Evolutionary conservation across 352 stramenopile species (phyloP).

Genomic region (Pythium dissimile): DNA sequence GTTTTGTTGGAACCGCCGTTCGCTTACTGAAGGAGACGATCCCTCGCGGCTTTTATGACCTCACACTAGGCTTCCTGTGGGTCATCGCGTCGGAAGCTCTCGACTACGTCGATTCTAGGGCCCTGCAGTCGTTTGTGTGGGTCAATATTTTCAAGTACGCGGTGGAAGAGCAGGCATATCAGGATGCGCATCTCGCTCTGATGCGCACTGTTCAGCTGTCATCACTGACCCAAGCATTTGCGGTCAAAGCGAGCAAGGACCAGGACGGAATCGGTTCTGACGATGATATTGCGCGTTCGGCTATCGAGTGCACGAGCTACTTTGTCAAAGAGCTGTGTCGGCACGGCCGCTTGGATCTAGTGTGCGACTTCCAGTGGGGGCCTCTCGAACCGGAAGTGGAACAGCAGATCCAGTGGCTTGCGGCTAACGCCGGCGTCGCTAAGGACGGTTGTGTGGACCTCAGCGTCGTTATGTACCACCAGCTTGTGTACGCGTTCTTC

Average conservation of each 20-base stretch:
- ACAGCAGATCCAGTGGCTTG: conserved; percentile 70
- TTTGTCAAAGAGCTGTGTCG: conserved; percentile 72
- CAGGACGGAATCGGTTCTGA: background rate
- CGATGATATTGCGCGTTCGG: conserved; percentile 28
- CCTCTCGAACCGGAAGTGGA: conserved; percentile 56
- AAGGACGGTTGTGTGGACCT: conserved; percentile 38
- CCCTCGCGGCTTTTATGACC: conserved; percentile 46
- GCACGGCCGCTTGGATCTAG: conserved; percentile 58
- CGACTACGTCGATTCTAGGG: conserved; percentile 27
- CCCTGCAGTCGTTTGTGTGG: conserved; percentile 72
- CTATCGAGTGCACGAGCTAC: conserved; percentile 65
- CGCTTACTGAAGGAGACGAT: conserved; percentile 66
- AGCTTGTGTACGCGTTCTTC: conserved; percentile 74
- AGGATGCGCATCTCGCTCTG: conserved; percentile 67
- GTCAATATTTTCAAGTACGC: conserved; percentile 84
- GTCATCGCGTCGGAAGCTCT: conserved; percentile 56
- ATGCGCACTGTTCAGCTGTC: conserved; percentile 60
- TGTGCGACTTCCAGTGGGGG: conserved; percentile 75
- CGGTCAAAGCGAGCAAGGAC: conserved; percentile 5
- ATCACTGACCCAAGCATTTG: conserved; percentile 17
- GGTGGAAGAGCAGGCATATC: conserved; percentile 55
- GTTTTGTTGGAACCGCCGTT: conserved; percentile 64
- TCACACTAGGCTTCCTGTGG: conserved; percentile 66
- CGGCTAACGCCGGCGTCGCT: conserved; percentile 57
- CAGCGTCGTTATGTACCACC: conserved; percentile 50